Evolutionary conservation across 805 yeast genomes (phyloP), one percentile per base, ranked within the genome.

Genomic region (Candida xiaguanensis): DNA sequence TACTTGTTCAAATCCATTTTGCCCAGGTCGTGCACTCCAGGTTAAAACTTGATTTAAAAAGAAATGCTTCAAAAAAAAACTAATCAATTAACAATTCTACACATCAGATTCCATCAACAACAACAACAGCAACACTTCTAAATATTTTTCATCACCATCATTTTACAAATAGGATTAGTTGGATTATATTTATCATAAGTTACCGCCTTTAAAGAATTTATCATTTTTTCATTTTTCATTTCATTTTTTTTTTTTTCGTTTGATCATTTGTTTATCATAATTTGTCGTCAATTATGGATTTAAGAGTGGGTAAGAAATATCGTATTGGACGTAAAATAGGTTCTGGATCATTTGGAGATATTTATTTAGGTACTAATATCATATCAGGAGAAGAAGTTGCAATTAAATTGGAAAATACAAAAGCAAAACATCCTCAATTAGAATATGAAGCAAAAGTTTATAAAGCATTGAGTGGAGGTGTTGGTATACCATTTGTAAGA

Each of bases 361-460:
- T 91, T 52, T 93, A 93, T 63, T 74, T 89, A 48, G 86, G 96
- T 9, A 87, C 95, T 18, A 93, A 91, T 65, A 80, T 93, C 61
- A 87, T 91, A 35, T 85, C 95, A 30, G 97, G 98, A 30, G 98
- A 93, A 63, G 96, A 91, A 62, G 97, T 93, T 39, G 99, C 98
- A 49, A 91, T 91, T 71, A 91, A 91, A 62, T 72, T 91, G 46
- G 99, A 91, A 59, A 82, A 85, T 47, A 79, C 85, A 39, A 74
- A 83, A 42, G 96, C 98, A 2, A 86, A 88, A 57, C 98, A 93
- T 60, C 98, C 99, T 1, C 99, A 91, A 66, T 74, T 91, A 49
- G 97, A 91, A 56, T 93, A 91, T 60, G 99, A 91, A 64, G 96
- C 97, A 12, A 81, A 95, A 51, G 98, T 93, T 18, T 91, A 91